phyloP scores from a whole-genome alignment of 495 filamentous ascomycete genomes.

The Hypoxylon lenormandii region DNA sequence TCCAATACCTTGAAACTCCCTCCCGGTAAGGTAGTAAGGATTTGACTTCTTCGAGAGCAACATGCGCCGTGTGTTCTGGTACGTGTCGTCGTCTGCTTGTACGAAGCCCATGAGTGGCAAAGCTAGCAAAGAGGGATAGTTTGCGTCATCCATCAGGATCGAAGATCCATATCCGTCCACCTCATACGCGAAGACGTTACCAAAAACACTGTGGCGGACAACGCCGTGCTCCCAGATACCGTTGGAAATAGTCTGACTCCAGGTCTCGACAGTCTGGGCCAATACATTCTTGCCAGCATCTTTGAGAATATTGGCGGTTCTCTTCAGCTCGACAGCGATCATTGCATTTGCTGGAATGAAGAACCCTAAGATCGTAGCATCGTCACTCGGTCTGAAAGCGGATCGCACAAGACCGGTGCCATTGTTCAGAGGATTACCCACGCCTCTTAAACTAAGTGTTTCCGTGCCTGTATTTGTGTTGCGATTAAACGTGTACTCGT shows the following conservation, averaged over 20 bases:
- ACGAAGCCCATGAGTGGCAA: conserved; percentile 90
- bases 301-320: conserved; percentile 75
- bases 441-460: conserved; percentile 81
- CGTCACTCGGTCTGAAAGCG: conserved; percentile 95
- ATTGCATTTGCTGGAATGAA: conserved; percentile 97
- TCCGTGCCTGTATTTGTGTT: conserved; percentile 85
- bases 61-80: conserved; percentile 93
- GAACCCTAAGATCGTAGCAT: conserved; percentile 94
- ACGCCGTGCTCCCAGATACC: conserved; percentile 92
- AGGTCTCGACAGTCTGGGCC: conserved; percentile 67
- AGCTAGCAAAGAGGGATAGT: conserved; percentile 88
- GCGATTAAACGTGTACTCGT: conserved; percentile 88
- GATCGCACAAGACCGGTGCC: conserved; percentile 88
- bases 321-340: conserved; percentile 90
- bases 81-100: conserved; percentile 71
- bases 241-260: conserved; percentile 74
- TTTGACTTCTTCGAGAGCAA: conserved; percentile 81
- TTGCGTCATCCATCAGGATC: conserved; percentile 97
- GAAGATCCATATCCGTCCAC: conserved; percentile 94
- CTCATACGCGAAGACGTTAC: conserved; percentile 94
- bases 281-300: conserved; percentile 65
- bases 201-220: conserved; percentile 82
- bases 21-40: conserved; percentile 86
- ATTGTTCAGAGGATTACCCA: conserved; percentile 89
- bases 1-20: conserved; percentile 87